Base-by-base conservation (phyloP, 495 filamentous ascomycete genomes). In the Daldinia caldariorum region DNA sequence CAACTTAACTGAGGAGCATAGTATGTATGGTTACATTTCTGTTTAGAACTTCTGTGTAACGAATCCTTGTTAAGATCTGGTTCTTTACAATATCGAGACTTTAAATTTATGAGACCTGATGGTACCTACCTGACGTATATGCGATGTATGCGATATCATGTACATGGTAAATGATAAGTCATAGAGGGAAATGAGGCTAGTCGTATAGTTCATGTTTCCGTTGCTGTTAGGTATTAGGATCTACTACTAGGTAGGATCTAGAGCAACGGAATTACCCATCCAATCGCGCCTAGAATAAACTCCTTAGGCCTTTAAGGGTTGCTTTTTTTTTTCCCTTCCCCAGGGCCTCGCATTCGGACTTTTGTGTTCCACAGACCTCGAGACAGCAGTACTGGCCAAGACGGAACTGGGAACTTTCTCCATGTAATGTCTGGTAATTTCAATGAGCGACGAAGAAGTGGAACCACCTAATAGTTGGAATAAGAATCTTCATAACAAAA, bases 221-320 rank as follows among this genome's bases (percentile, higher is more conserved):
- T 13, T 31, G 16, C 59, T 20, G 43, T 22, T 20, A 45, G 41
- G 41, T 69, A 56, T 49, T 45, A 53, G 55, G 58, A 54, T 35
- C 58, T 20, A 62, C 34, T 35, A 5, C 9, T 10, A 53, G 55
- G 51, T 10, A 53, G 55, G 58, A 54, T 35, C 58, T 20, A 62
- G 58, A 26, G 22, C 58, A 38, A 38, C 63, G 71, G 67, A 63
- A 73, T 22, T 63, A 63, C 38, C 71, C 71, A 67, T 32, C 71
- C 63, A 67, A 70, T 63, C 39, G 43, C 50, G 29, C 38, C 20
- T 13, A 22, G 26, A 43, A 20, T 51, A 18, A 10, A 58, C 31
- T 51, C 35, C 60, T 12, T 63, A 58, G 57, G 37, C 63, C 61
- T 5, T 54, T 61, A 41, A 22, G 57, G n/a, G 61, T 73, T 66